Percentiles rank a stretch among this genome's conserved stretches.
phyloP scores from a whole-genome alignment of 2,329 filamentous ascomycete species.

The Endothia cerciana region DNA sequence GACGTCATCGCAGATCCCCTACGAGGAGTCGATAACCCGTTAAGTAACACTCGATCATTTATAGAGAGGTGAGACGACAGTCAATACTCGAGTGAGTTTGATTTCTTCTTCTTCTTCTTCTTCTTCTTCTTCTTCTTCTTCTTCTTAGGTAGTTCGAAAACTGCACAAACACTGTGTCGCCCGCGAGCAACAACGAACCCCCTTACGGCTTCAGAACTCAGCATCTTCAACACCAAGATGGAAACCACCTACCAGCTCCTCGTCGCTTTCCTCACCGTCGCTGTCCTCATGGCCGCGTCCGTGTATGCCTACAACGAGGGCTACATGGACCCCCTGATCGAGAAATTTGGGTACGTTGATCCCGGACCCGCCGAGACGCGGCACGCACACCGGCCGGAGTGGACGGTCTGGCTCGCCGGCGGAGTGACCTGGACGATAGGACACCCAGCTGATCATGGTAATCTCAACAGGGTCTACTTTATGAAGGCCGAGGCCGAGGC shows the following conservation, averaged over 20 bases:
- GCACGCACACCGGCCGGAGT: neutral
- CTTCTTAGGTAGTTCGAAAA: neutral
- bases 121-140: too few relatives aligned
- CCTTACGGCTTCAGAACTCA: too few relatives aligned
- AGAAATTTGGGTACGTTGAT: slow-evolving; percentile 38
- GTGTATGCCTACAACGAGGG: slow-evolving; percentile 44
- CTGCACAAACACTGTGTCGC: neutral
- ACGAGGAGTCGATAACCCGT: neutral
- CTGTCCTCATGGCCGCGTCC: slow-evolving; percentile 37
- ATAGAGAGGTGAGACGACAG: neutral
- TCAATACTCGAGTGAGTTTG: too few relatives aligned
- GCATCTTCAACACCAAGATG: slow-evolving; percentile 13
- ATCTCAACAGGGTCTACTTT: slow-evolving; percentile 35
- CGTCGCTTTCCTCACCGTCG: slow-evolving; percentile 35
- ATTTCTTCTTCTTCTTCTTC: too few relatives aligned
- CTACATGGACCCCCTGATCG: slow-evolving; percentile 43
- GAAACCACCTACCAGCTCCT: slow-evolving; percentile 31
- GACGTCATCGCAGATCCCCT: slow-evolving; percentile 21
- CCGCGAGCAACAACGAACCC: too few relatives aligned
- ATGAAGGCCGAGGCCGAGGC: slow-evolving; percentile 47
- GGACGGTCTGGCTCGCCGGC: neutral
- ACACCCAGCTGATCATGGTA: neutral
- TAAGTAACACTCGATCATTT: neutral
- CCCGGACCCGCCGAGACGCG: neutral
- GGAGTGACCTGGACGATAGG: neutral